A percentile compares a stretch with the other conserved stretches of the same genome.
phyloP scores from a whole-genome alignment of 805 yeast species.

The Metschnikowia lochheadii region DNA sequence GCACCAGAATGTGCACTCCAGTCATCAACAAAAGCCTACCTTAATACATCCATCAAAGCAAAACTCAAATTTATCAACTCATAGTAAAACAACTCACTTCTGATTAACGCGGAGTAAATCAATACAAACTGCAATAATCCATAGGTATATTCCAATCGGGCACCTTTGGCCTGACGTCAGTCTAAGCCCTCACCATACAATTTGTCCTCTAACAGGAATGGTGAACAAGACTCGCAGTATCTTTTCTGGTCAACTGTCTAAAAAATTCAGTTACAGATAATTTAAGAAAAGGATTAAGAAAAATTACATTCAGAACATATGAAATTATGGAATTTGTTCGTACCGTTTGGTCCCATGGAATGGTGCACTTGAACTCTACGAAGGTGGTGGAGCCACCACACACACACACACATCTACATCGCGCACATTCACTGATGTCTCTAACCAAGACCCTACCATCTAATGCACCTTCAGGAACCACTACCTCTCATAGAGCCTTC shows the following conservation, averaged over 20 bases:
- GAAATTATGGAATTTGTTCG: not conserved
- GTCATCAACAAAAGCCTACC: not conserved
- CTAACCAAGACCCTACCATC: not conserved
- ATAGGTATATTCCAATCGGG: not conserved
- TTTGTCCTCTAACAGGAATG: not conserved
- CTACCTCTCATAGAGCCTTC: constrained; percentile 15
- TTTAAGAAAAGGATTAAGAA: not conserved
- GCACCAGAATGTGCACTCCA: not conserved
- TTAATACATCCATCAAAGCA: too few relatives aligned
- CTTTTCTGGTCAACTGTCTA: not conserved
- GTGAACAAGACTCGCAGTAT: not conserved
- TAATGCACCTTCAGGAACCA: constrained; percentile 13
- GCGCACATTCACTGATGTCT: not conserved
- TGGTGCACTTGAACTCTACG: not conserved
- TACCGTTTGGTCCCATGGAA: not conserved
- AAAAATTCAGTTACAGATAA: not conserved
- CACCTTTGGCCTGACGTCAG: not conserved
- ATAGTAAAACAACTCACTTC: too few relatives aligned
- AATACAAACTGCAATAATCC: not conserved
- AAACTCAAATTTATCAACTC: too few relatives aligned
- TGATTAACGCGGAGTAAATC: too few relatives aligned
- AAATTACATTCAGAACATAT: not conserved
- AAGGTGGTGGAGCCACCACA: not conserved
- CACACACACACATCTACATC: not conserved
- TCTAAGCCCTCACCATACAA: not conserved